These are phyloP conservation scores for Coccomyxa subellipsoidea DNA, from an alignment of 163 green algal genomes.

Conservation along the genomic window DNA sequence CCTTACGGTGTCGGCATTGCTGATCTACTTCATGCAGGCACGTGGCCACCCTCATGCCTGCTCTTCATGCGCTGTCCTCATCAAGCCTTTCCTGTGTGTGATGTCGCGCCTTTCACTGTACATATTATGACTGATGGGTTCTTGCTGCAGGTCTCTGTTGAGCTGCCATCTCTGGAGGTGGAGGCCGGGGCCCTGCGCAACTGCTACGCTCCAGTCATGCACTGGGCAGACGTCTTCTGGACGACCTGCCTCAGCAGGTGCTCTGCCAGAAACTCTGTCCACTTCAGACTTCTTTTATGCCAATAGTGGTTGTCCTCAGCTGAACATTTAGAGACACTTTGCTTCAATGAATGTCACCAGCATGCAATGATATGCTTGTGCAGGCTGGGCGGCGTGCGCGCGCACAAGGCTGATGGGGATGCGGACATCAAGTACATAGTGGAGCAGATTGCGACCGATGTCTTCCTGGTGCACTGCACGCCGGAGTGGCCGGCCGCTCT, in stretches of 20 bases:
- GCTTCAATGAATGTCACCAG: background rate
- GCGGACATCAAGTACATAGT: constrained; percentile 49
- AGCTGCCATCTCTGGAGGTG: constrained; percentile 8
- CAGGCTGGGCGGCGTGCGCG: constrained; percentile 46
- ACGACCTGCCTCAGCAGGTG: background rate
- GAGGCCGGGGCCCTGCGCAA: background rate
- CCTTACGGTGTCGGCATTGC: constrained; percentile 52
- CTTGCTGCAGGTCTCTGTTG: constrained; percentile 4
- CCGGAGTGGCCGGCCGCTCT: constrained; percentile 72
- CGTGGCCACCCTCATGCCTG: background rate
- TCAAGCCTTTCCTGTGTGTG: background rate
- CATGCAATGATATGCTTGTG: background rate
- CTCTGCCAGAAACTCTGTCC: too few relatives aligned
- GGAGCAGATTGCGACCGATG: constrained; percentile 45
- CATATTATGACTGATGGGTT: too few relatives aligned
- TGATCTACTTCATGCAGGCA: constrained; percentile 77
- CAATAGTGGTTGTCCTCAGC: too few relatives aligned
- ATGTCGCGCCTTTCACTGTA: background rate
- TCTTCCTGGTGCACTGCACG: constrained; percentile 54
- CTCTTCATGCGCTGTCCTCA: background rate
- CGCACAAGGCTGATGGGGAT: constrained; percentile 47
- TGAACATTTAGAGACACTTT: too few relatives aligned
- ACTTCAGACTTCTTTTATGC: too few relatives aligned
- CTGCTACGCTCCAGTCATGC: constrained; percentile 35
- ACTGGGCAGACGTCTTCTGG: constrained; percentile 66